Percentiles rank a stretch among this genome's conserved stretches.
Conservation (phyloP, 1,284 basidiomycete genomes). For the Sporisorium iseilematis-ciliati region DNA sequence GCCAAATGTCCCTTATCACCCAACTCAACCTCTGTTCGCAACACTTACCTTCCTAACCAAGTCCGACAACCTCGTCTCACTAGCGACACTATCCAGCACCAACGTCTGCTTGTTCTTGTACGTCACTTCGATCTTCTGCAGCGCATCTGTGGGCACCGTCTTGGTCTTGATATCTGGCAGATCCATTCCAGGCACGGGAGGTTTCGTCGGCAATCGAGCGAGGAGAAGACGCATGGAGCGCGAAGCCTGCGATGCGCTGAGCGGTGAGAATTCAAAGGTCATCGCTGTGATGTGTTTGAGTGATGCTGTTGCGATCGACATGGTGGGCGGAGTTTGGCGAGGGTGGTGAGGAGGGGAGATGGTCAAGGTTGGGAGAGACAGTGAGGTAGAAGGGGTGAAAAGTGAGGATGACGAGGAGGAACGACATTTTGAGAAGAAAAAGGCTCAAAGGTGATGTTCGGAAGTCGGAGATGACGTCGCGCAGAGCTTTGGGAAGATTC, state of each 20-base stretch:
- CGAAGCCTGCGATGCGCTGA: conserved; percentile 37
- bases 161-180: conserved; percentile 38
- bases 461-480: conserved; percentile 21
- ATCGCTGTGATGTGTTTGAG: conserved; percentile 54
- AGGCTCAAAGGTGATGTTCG: conserved; percentile 20
- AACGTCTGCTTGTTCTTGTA: conserved; percentile 54
- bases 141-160: conserved; percentile 28
- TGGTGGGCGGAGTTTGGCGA: conserved; percentile 5
- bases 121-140: conserved; percentile 35
- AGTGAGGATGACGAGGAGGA: background rate
- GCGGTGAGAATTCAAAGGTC: conserved; percentile 40
- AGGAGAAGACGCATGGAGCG: conserved; percentile 44
- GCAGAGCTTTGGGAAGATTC: conserved; percentile 5
- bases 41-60: conserved; percentile 45
- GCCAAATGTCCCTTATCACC: too few species aligned
- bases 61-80: conserved; percentile 17
- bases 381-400: background rate
- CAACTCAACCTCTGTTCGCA: background rate
- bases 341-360: background rate
- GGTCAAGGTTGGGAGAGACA: too few species aligned
- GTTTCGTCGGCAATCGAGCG: conserved; percentile 33
- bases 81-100: conserved; percentile 26
- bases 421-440: conserved; percentile 18
- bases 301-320: conserved; percentile 44
- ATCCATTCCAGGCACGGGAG: conserved; percentile 42